Base-by-base conservation (phyloP, 1,284 basidiomycete species). In the Clitocybe nebularis region DNA sequence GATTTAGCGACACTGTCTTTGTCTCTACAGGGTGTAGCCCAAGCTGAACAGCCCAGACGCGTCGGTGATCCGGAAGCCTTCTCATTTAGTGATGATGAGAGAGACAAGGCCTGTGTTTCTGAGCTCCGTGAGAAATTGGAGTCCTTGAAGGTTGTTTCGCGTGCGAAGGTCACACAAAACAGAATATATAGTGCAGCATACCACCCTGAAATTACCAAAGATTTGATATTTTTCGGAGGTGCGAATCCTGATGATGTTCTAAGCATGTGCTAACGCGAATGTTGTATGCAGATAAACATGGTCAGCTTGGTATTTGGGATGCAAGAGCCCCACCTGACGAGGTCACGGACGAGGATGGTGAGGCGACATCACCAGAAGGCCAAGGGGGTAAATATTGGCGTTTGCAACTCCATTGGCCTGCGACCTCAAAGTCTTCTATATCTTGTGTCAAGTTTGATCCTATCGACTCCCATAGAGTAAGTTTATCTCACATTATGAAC, bases 391-490 rank as follows among this genome's bases (percentile, higher is more conserved):
- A 76, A 57, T 81, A 82, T 52, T 89, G 83, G 81, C 74, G 77
- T n/a, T 59, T 90, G 41, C 88, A 90, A 56, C 66, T 73, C 17
- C 88, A 90, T 50, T 90, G 88, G 88, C 88, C 87, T 0, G 82
- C 82, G 2, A 82, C 80, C 0, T 69, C 84, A 6, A 81, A 80
- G 53, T 89, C 85, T 0, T 88, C 86, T 1, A 80, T 90, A 41
- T 88, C 85, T 2, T 74, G 69, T 41, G 71, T 90, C 45, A 87
- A 81, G 55, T 70, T 90, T 41, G 79, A 88, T 54, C 85, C 87
- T 5, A 65, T 75, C 24, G 72, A 90, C 55, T 68, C 82, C 0
- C 82, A 88, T 52, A 84, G 71, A 46, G 86, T 87, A 59, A 48
- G 72, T 60, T 17, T 24, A 11, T 37, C 41, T 17, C 74, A 50